A percentile compares a stretch with the other conserved stretches of the same genome.
phyloP scores from a whole-genome alignment of 2,329 filamentous ascomycete genomes.

The Fusarium sp. region DNA sequence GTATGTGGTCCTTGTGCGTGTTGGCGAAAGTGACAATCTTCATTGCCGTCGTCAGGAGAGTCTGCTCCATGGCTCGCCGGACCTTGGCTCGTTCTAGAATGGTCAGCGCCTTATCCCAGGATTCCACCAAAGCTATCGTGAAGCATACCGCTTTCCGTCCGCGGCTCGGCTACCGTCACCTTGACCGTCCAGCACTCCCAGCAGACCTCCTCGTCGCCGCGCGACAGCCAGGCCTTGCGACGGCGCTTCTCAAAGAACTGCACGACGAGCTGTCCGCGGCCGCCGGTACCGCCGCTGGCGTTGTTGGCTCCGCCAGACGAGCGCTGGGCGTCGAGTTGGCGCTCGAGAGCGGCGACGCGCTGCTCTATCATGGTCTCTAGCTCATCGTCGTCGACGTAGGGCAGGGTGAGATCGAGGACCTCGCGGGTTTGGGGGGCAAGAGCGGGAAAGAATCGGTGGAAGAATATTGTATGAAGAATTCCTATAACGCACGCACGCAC shows the following conservation, averaged over 20 bases:
- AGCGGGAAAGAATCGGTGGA: slow-evolving; percentile 95
- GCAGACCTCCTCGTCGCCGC: slow-evolving; percentile 89
- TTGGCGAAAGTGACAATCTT: slow-evolving; percentile 92
- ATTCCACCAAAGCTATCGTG: not conserved
- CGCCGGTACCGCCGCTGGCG: slow-evolving; percentile 56
- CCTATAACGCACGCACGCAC: slow-evolving; percentile 61
- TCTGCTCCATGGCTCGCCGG: slow-evolving; percentile 89
- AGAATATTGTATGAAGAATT: slow-evolving; percentile 97
- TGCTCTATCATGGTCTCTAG: slow-evolving; percentile 95
- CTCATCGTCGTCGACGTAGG: slow-evolving; percentile 88
- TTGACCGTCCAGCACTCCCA: slow-evolving; percentile 98
- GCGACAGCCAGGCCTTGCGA: slow-evolving; percentile 82
- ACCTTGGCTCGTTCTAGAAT: slow-evolving; percentile 84
- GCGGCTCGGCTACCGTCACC: slow-evolving; percentile 89
- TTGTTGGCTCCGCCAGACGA: slow-evolving; percentile 45
- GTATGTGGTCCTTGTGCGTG: slow-evolving; percentile 92
- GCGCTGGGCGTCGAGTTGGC: slow-evolving; percentile 75
- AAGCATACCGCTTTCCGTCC: slow-evolving; percentile 82
- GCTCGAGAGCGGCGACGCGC: slow-evolving; percentile 80
- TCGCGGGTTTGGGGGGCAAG: slow-evolving; percentile 85
- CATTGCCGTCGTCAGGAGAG: slow-evolving; percentile 85
- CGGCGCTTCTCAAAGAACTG: slow-evolving; percentile 96
- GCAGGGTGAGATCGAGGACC: slow-evolving; percentile 88
- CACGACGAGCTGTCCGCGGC: slow-evolving; percentile 82
- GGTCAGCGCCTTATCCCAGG: not conserved